Conservation (phyloP, 805 yeast genomes). For the Ogataea allantospora region DNA sequence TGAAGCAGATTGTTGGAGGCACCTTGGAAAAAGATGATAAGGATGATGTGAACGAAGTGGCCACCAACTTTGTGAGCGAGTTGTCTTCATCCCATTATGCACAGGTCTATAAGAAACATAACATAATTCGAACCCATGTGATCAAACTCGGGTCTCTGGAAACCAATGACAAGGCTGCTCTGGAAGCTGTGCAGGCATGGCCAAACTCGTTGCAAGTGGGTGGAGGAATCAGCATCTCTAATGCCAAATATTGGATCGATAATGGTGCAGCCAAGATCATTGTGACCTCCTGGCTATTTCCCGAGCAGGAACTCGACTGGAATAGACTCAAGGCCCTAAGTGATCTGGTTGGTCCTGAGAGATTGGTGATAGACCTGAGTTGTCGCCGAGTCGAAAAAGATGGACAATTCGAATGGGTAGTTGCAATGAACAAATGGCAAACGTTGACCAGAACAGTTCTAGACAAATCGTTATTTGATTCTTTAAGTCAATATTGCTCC, state of each 20-base stretch:
- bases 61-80: conserved; percentile 77
- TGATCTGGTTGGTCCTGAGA: conserved; percentile 56
- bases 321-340: conserved; percentile 53
- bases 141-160: conserved; percentile 81
- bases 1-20: conserved; percentile 96
- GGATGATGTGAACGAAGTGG: conserved; percentile 40
- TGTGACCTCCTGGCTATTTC: conserved; percentile 88
- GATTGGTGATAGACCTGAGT: conserved; percentile 85
- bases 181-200: conserved; percentile 71
- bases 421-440: conserved; percentile 99
- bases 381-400: conserved; percentile 52
- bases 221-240: conserved; percentile 79
- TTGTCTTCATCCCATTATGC: conserved; percentile 78
- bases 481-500: conserved; percentile 63
- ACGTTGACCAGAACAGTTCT: conserved; percentile 70
- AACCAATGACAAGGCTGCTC: conserved; percentile 80
- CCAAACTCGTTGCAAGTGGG: conserved; percentile 80
- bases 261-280: conserved; percentile 83
- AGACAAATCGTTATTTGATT: conserved; percentile 48
- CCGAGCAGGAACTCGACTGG: conserved; percentile 51
- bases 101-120: conserved; percentile 54
- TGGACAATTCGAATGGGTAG: conserved; percentile 62
- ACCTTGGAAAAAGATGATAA: conserved; percentile 62
- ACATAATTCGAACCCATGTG: conserved; percentile 81
- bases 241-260: conserved; percentile 78